phyloP scores from a whole-genome alignment of 176 grass and related monocot species.

The Oryza glumipatula region DNA sequence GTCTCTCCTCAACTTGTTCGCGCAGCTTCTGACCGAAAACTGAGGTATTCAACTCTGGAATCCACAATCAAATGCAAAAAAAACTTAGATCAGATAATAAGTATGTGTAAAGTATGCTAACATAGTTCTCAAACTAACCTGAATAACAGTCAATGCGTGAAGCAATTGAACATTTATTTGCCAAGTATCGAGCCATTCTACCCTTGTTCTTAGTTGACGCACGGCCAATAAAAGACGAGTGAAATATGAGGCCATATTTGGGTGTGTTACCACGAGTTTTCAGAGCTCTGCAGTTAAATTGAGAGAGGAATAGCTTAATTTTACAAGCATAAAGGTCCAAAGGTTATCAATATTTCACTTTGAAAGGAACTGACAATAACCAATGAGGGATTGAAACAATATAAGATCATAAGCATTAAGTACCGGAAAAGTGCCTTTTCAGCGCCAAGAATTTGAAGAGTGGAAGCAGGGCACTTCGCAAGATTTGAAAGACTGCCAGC shows the following conservation, averaged over 20 bases:
- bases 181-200: slow-evolving; percentile 92
- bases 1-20: slow-evolving; percentile 94
- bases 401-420: background rate
- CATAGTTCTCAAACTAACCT: slow-evolving; percentile 42
- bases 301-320: slow-evolving; percentile 1
- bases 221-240: slow-evolving; percentile 97
- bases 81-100: background rate
- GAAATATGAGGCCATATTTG: slow-evolving; percentile 96
- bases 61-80: background rate
- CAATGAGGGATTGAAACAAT: slow-evolving; percentile 27
- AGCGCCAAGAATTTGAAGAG: slow-evolving; percentile 97
- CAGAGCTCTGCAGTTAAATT: slow-evolving; percentile 60
- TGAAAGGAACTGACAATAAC: slow-evolving; percentile 43
- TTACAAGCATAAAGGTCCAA: background rate
- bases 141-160: slow-evolving; percentile 97
- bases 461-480: slow-evolving; percentile 85
- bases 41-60: slow-evolving; percentile 64
- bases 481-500: slow-evolving; percentile 98
- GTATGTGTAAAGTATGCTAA: background rate
- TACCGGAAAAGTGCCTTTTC: slow-evolving; percentile 95
- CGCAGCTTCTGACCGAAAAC: slow-evolving; percentile 83
- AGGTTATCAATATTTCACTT: background rate
- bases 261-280: slow-evolving; percentile 93
- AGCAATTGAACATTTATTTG: slow-evolving; percentile 97
- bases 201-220: slow-evolving; percentile 89